Evolutionary conservation across 2,329 filamentous ascomycete genomes (phyloP).

Genomic region (Pseudopyrenochaeta lycopersici): DNA sequence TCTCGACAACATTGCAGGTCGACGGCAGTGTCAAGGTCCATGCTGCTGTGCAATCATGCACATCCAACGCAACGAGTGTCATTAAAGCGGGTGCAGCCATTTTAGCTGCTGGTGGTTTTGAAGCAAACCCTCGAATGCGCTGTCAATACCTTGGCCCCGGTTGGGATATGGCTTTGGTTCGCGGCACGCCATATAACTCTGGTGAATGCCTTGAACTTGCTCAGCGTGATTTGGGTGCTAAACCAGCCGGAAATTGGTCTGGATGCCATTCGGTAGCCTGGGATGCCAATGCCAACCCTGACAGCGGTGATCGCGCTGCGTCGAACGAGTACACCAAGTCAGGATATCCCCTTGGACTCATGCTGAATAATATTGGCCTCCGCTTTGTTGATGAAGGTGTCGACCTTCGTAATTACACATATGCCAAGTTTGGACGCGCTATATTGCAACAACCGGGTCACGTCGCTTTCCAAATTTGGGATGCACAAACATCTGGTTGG

Average conservation of each 20-base stretch:
- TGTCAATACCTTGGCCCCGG: constrained; percentile 64
- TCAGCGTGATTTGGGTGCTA: constrained; percentile 60
- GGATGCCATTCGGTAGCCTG: constrained; percentile 72
- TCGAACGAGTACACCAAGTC: constrained; percentile 76
- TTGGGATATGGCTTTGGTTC: constrained; percentile 70
- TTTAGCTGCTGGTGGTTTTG: constrained; percentile 70
- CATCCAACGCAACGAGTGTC: constrained; percentile 37
- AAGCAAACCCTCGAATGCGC: constrained; percentile 67
- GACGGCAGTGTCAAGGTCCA: constrained; percentile 30
- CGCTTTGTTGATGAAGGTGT: constrained; percentile 74
- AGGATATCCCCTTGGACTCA: constrained; percentile 72
- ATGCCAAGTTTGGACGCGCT: constrained; percentile 70
- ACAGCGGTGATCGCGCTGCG: constrained; percentile 65
- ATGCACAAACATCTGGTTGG: constrained; percentile 61
- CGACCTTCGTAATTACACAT: constrained; percentile 73
- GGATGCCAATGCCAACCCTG: constrained; percentile 68
- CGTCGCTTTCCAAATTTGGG: constrained; percentile 72
- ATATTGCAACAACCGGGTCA: constrained; percentile 68
- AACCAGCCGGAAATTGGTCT: constrained; percentile 66
- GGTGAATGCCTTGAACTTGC: constrained; percentile 67
- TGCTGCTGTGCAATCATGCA: constrained; percentile 43
- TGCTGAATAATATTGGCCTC: constrained; percentile 67
- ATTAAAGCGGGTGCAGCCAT: constrained; percentile 55
- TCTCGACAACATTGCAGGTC: constrained; percentile 47
- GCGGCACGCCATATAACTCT: constrained; percentile 71